These are phyloP conservation scores for Phytopythium ostracodes DNA, from an alignment of 352 stramenopile species.

Conservation along the genomic window DNA sequence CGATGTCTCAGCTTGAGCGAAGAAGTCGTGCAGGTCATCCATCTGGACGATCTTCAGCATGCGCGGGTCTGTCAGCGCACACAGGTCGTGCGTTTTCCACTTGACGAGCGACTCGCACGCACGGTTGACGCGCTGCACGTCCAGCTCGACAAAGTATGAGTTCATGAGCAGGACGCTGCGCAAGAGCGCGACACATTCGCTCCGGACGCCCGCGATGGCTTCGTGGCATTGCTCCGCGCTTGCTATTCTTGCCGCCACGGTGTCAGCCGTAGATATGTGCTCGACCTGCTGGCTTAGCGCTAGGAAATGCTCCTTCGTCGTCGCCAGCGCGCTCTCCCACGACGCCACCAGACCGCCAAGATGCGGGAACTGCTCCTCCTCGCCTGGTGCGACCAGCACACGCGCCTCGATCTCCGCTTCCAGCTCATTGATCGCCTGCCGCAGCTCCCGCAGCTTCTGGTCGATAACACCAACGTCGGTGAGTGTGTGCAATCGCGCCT, in stretches of 20 bases:
- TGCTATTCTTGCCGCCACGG: conserved; percentile 19
- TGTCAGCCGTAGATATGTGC: conserved; percentile 26
- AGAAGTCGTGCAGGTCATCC: conserved; percentile 31
- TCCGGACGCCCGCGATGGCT: conserved; percentile 27
- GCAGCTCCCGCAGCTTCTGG: conserved; percentile 35
- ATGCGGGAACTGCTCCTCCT: conserved; percentile 32
- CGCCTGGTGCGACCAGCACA: conserved; percentile 15
- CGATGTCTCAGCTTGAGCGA: conserved; percentile 23
- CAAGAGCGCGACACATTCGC: conserved; percentile 40
- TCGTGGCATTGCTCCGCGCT: conserved; percentile 39
- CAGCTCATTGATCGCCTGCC: conserved; percentile 38
- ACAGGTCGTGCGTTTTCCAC: conserved; percentile 35
- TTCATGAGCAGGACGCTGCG: conserved; percentile 50
- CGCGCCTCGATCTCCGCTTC: conserved; percentile 32
- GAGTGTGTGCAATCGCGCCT: conserved; percentile 23
- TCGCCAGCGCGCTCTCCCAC: conserved; percentile 24
- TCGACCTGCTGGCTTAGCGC: conserved; percentile 27
- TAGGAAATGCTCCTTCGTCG: conserved; percentile 30
- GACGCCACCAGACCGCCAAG: conserved; percentile 22
- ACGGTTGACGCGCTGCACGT: conserved; percentile 44
- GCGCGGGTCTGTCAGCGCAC: conserved; percentile 29
- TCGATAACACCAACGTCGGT: conserved; percentile 26
- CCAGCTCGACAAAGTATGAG: conserved; percentile 52
- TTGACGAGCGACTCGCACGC: conserved; percentile 21
- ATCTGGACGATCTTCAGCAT: conserved; percentile 33